Percentiles rank a stretch among this genome's conserved stretches.
These are phyloP conservation scores for Fusarium brachygibbosum DNA, from an alignment of 2,329 filamentous ascomycete genomes.

Conservation along the genomic window DNA sequence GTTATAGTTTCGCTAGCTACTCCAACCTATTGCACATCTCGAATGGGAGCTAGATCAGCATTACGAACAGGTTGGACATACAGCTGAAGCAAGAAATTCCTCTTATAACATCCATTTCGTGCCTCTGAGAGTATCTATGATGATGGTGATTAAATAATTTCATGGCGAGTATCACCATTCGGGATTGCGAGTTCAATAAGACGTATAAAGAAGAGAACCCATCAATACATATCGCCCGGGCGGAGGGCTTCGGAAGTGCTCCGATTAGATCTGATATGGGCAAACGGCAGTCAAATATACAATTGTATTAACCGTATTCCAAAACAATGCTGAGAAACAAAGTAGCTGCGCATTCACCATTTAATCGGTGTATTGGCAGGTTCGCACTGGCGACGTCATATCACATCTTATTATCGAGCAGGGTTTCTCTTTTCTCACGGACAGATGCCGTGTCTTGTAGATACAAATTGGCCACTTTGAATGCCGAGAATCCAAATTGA, in stretches of 20 bases:
- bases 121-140: too few relatives aligned
- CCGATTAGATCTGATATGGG: constrained; percentile 25
- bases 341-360: not conserved
- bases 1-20: not conserved
- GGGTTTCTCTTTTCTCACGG: constrained; percentile 20
- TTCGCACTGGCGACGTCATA: constrained; percentile 23
- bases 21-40: not conserved
- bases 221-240: constrained; percentile 35
- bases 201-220: constrained; percentile 6
- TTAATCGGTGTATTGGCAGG: not conserved
- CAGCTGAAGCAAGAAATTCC: not conserved
- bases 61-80: not conserved
- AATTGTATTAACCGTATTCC: not conserved
- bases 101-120: not conserved
- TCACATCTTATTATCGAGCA: constrained; percentile 6
- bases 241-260: constrained; percentile 36
- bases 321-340: constrained; percentile 2
- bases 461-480: constrained; percentile 28
- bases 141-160: not conserved
- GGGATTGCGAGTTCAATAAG: constrained; percentile 7
- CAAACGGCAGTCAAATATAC: constrained; percentile 4
- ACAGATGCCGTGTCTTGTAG: constrained; percentile 7
- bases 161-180: not conserved
- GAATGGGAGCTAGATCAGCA: not conserved
- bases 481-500: constrained; percentile 29